These are phyloP conservation scores for Pseudocercospora cruenta DNA, from an alignment of 2,329 filamentous ascomycete species.

Conservation along the genomic window DNA sequence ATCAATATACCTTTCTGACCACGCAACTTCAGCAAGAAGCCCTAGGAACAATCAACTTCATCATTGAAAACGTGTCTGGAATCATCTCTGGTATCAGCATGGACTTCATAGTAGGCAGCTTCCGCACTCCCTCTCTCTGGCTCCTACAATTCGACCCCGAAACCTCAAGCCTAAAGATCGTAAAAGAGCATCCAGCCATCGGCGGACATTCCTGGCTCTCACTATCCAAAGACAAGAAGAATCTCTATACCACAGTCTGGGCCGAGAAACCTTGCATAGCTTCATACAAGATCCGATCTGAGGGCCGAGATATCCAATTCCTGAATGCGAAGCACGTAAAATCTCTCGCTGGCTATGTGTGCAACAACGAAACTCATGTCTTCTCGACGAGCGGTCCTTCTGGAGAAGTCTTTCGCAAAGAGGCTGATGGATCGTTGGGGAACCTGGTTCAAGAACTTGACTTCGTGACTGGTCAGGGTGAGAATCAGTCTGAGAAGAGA, in stretches of 20 bases:
- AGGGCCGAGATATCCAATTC: constrained; percentile 32
- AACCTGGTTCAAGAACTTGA: constrained; percentile 38
- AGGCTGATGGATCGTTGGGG: constrained; percentile 36
- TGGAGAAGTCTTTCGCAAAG: constrained; percentile 39
- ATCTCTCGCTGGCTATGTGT: constrained; percentile 40
- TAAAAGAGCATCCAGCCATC: constrained; percentile 36
- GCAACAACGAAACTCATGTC: constrained; percentile 35
- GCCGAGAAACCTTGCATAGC: constrained; percentile 39
- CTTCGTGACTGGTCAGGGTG: constrained; percentile 35
- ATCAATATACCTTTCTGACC: not conserved
- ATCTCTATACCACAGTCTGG: constrained; percentile 43
- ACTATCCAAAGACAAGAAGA: constrained; percentile 34
- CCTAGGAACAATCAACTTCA: not conserved
- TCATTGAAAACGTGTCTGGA: not conserved
- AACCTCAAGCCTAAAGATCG: constrained; percentile 27
- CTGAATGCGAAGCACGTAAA: constrained; percentile 40
- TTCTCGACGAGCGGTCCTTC: constrained; percentile 40
- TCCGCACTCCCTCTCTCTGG: constrained; percentile 38
- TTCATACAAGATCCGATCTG: constrained; percentile 33
- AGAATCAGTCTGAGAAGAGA: constrained; percentile 34
- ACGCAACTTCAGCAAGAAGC: not conserved
- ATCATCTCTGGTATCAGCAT: constrained; percentile 20
- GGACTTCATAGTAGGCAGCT: constrained; percentile 43
- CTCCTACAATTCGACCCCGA: constrained; percentile 38
- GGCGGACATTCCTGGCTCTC: constrained; percentile 43